Evolutionary conservation across 768 basidiomycete genomes (phyloP).

Genomic region (Rhodotorula sphaerocarpa): DNA sequence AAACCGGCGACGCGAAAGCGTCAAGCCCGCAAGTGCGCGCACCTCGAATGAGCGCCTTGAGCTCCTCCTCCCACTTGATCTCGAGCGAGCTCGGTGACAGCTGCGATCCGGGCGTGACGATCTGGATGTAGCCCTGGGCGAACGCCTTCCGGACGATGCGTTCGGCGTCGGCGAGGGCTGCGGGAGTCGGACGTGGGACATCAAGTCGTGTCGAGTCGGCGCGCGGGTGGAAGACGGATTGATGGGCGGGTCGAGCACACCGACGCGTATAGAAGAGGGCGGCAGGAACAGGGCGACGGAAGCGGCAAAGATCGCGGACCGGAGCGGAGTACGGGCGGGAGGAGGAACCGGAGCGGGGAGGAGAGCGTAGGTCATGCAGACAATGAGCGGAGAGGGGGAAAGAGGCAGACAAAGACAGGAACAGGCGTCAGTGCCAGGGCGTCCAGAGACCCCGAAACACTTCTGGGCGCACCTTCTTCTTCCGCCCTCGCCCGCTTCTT

Average conservation of each 20-base stretch:
- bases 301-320: too few relatives aligned
- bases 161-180: constrained; percentile 36
- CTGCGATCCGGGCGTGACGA: constrained; percentile 68
- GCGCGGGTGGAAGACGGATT: too few relatives aligned
- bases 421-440: too few relatives aligned
- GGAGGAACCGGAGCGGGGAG: too few relatives aligned
- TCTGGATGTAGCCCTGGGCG: constrained; percentile 63
- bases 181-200: not conserved
- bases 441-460: not conserved
- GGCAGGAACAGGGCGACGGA: not conserved
- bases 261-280: not conserved
- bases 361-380: too few relatives aligned
- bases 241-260: too few relatives aligned
- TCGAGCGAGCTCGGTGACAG: constrained; percentile 69
- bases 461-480: constrained; percentile 16
- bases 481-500: constrained; percentile 18
- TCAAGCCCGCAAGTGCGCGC: too few relatives aligned
- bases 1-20: too few relatives aligned
- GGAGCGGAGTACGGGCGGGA: not conserved
- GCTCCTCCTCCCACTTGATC: constrained; percentile 67
- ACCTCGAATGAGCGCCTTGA: constrained; percentile 32
- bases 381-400: too few relatives aligned
- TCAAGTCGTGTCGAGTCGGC: too few relatives aligned
- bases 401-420: too few relatives aligned
- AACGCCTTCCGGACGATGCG: constrained; percentile 59